Evolutionary conservation across 306 rosid species (phyloP).

Genomic region (Cucurbita pepo): DNA sequence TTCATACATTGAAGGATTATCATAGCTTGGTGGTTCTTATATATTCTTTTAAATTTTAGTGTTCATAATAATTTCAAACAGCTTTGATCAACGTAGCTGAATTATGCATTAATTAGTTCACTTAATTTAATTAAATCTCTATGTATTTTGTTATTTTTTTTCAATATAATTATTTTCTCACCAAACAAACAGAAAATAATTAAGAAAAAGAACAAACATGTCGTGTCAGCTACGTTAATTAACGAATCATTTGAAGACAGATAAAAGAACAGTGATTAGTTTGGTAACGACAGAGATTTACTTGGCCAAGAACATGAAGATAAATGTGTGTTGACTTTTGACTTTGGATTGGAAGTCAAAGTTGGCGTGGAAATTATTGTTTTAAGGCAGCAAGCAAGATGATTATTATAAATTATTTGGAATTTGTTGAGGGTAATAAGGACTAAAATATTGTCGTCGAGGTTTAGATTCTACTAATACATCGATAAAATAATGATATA

Average conservation of each 20-base stretch:
- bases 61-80: not conserved
- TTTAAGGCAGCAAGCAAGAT: not conserved
- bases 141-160: not conserved
- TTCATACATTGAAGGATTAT: not conserved
- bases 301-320: not conserved
- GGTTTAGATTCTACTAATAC: no score
- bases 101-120: not conserved
- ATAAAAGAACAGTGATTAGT: not conserved
- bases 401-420: not conserved
- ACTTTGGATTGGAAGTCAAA: not conserved
- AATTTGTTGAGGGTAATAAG: not conserved
- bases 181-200: not conserved
- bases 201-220: not conserved
- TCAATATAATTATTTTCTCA: not conserved
- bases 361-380: not conserved
- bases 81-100: not conserved
- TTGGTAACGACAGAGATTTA: not conserved
- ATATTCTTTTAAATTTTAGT: not conserved
- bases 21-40: not conserved
- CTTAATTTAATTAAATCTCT: constrained; percentile 1
- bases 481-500: no score
- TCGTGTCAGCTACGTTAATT: not conserved
- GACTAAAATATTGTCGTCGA: no score
- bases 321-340: not conserved
- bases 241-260: not conserved